These are phyloP conservation scores for Geotrichum macrosporum DNA, from an alignment of 1,139 yeast species.

Conservation along the genomic window DNA sequence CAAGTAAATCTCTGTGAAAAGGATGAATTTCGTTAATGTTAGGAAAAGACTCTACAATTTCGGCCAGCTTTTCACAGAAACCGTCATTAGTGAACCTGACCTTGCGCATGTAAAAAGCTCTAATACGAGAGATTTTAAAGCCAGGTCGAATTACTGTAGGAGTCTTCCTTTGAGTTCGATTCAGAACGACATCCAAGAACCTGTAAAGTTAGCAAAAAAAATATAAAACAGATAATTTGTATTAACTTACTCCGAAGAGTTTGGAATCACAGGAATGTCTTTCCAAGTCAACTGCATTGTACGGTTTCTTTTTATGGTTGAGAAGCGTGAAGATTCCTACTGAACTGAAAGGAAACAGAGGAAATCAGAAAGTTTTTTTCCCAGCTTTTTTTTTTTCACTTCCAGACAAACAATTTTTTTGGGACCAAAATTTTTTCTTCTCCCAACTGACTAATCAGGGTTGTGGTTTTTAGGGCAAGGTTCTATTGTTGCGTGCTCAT, in stretches of 20 bases:
- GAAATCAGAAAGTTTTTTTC: not conserved
- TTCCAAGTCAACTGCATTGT: slow-evolving; percentile 98
- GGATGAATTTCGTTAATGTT: slow-evolving; percentile 97
- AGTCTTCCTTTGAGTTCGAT: slow-evolving; percentile 96
- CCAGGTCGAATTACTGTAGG: slow-evolving; percentile 98
- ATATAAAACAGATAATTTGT: too few relatives aligned
- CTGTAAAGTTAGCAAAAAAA: not conserved
- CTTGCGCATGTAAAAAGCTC: slow-evolving; percentile 98
- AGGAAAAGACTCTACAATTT: slow-evolving; percentile 83
- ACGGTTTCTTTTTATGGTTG: too few relatives aligned
- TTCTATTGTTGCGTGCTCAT: too few relatives aligned
- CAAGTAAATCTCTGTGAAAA: slow-evolving; percentile 96
- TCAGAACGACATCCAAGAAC: slow-evolving; percentile 90
- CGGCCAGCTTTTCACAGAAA: slow-evolving; percentile 84
- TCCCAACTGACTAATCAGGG: slow-evolving; percentile 10
- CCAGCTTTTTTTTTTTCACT: not conserved
- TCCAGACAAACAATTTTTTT: not conserved
- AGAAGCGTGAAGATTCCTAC: too few relatives aligned
- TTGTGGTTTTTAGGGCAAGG: not conserved
- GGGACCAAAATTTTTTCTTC: not conserved
- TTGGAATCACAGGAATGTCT: slow-evolving; percentile 93
- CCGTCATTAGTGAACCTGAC: slow-evolving; percentile 96
- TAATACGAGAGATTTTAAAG: slow-evolving; percentile 89
- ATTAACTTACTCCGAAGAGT: slow-evolving; percentile 59
- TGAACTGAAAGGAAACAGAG: too few relatives aligned